phyloP scores from a whole-genome alignment of 2,329 filamentous ascomycete species.

The Nannizziopsis arthrosporioides region DNA sequence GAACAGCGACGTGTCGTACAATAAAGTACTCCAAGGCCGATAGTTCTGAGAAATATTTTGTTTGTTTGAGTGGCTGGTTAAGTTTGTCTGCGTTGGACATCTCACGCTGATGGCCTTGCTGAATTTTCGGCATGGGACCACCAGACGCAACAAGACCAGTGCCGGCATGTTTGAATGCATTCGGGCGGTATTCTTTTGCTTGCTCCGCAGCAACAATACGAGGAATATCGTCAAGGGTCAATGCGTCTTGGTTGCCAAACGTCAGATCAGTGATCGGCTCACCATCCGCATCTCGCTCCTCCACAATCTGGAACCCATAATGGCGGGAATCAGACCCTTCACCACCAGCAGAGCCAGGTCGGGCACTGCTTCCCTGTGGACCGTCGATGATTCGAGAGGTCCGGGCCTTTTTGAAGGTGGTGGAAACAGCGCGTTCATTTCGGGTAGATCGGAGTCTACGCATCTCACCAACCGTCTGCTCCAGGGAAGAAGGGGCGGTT shows the following conservation, averaged over 20 bases:
- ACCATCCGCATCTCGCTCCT: conserved; percentile 59
- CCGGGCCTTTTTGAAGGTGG: conserved; percentile 78
- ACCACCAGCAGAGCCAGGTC: conserved; percentile 54
- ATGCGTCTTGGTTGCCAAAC: conserved; percentile 78
- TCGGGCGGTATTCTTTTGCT: conserved; percentile 76
- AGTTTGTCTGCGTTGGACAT: conserved; percentile 43
- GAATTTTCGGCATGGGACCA: conserved; percentile 52
- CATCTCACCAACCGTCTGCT: conserved; percentile 93
- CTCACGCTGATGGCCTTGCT: conserved; percentile 58
- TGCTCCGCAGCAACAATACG: conserved; percentile 92
- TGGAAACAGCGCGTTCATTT: conserved; percentile 86
- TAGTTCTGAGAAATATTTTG: conserved; percentile 91
- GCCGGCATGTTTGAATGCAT: conserved; percentile 63
- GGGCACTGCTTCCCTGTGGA: conserved; percentile 55
- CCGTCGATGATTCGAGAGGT: conserved; percentile 89
- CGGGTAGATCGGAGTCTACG: conserved; percentile 81
- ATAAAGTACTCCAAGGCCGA: conserved; percentile 96
- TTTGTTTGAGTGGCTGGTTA: conserved; percentile 43
- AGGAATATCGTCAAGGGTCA: conserved; percentile 92
- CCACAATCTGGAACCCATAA: conserved; percentile 62
- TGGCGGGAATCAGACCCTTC: conserved; percentile 38
- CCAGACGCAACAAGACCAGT: conserved; percentile 52
- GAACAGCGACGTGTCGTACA: conserved; percentile 82
- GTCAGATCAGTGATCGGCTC: conserved; percentile 66
- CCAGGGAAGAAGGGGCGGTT: conserved; percentile 65